These are phyloP conservation scores for Ophiosphaerella korrae DNA, from an alignment of 2,329 filamentous ascomycete species.

Conservation along the genomic window DNA sequence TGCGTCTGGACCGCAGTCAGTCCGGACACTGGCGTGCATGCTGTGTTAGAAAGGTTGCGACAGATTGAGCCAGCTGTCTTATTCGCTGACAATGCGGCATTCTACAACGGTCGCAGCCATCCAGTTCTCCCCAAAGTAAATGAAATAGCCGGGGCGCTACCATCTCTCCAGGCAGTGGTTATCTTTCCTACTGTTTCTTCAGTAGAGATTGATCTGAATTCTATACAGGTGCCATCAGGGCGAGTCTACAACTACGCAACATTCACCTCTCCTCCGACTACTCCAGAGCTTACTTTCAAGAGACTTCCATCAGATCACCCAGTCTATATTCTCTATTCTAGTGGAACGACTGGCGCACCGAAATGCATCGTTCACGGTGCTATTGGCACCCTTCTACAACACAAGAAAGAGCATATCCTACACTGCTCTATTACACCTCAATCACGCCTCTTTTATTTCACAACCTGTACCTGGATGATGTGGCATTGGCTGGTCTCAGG, in stretches of 20 bases:
- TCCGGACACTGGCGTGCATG: constrained; percentile 88
- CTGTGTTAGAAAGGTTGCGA: constrained; percentile 82
- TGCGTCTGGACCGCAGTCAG: constrained; percentile 93
- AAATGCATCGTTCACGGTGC: constrained; percentile 96
- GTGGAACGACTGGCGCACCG: constrained; percentile 83
- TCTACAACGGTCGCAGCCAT: constrained; percentile 92
- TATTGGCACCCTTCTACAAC: constrained; percentile 87
- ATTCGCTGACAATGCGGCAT: constrained; percentile 84
- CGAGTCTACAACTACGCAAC: constrained; percentile 45
- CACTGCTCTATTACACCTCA: constrained; percentile 78
- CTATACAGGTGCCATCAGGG: constrained; percentile 45
- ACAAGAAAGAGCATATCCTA: constrained; percentile 93
- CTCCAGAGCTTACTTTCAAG: constrained; percentile 61
- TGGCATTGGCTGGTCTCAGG: constrained; percentile 96
- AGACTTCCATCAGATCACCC: constrained; percentile 85
- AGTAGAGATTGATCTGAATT: constrained; percentile 47
- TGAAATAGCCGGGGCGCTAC: constrained; percentile 73
- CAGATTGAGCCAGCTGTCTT: constrained; percentile 85
- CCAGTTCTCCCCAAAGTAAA: constrained; percentile 76
- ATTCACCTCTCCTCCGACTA: constrained; percentile 48
- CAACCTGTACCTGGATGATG: constrained; percentile 99
- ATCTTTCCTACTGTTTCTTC: constrained; percentile 70
- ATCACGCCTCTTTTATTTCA: constrained; percentile 88
- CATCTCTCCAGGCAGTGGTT: constrained; percentile 71
- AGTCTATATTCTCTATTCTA: constrained; percentile 91